A percentile compares a stretch with the other conserved stretches of the same genome.
Conservation (phyloP, 1,284 basidiomycete genomes). For the Cutaneotrichosporon cutaneum region DNA sequence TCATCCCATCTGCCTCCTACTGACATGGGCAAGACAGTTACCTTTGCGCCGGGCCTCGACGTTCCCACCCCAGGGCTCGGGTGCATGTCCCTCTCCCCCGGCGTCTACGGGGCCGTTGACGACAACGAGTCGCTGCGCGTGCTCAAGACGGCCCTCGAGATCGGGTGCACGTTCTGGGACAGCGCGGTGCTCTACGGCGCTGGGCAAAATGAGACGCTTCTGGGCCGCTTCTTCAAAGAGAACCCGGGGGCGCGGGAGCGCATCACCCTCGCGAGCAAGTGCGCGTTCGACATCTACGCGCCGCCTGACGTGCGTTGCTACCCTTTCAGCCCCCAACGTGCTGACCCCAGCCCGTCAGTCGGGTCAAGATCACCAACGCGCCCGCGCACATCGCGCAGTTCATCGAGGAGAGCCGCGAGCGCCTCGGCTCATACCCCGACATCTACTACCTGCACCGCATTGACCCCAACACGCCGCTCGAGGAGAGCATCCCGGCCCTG, state of each 20-base stretch:
- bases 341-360: neutral
- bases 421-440: constrained; percentile 50
- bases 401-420: constrained; percentile 43
- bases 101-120: constrained; percentile 28
- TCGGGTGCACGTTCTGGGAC: constrained; percentile 50
- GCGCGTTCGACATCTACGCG: constrained; percentile 32
- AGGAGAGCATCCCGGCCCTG: constrained; percentile 45
- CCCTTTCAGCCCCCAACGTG: neutral
- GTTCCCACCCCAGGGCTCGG: constrained; percentile 40
- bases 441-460: constrained; percentile 54
- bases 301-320: neutral
- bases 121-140: constrained; percentile 31
- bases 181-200: constrained; percentile 40
- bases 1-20: neutral
- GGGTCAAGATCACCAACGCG: constrained; percentile 29
- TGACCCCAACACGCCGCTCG: constrained; percentile 41
- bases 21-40: constrained; percentile 22
- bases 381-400: constrained; percentile 44
- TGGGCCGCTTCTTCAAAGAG: constrained; percentile 47
- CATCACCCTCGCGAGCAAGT: constrained; percentile 53
- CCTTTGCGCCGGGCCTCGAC: constrained; percentile 32
- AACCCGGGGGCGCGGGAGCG: constrained; percentile 40
- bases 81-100: constrained; percentile 25
- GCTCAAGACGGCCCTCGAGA: constrained; percentile 36
- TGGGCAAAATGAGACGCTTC: constrained; percentile 51